Evolutionary conservation across 2,329 filamentous ascomycete species (phyloP).

Genomic region (Chaetomium olivaceum): DNA sequence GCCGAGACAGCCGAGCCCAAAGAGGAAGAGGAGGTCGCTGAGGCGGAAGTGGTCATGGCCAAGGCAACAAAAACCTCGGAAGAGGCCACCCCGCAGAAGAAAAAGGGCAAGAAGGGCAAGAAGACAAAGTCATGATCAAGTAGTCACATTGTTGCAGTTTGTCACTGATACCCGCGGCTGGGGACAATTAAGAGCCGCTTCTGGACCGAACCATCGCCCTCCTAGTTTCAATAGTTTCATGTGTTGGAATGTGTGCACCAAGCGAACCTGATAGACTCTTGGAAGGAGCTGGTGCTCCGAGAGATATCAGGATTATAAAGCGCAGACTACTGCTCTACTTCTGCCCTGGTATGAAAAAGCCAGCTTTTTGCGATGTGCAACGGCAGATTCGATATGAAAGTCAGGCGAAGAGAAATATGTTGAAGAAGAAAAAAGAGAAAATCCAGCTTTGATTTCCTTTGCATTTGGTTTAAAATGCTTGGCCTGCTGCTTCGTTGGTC

Average conservation of each 20-base stretch:
- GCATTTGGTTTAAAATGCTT: neutral
- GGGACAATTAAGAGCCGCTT: slow-evolving; percentile 1
- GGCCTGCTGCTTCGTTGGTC: slow-evolving; percentile 1
- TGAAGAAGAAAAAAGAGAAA: slow-evolving; percentile 41
- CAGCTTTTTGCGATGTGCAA: slow-evolving; percentile 34
- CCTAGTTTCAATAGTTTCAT: neutral
- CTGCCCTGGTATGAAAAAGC: slow-evolving; percentile 49
- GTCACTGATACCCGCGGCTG: slow-evolving; percentile 23
- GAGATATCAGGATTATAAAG: slow-evolving; percentile 62
- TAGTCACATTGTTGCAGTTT: slow-evolving; percentile 8
- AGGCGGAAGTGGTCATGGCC: slow-evolving; percentile 33
- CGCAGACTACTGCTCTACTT: slow-evolving; percentile 56
- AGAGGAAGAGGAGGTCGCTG: slow-evolving; percentile 34
- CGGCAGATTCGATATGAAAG: slow-evolving; percentile 40
- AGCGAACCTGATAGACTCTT: slow-evolving; percentile 61
- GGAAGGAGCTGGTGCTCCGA: slow-evolving; percentile 38
- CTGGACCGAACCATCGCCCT: neutral
- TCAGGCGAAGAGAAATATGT: slow-evolving; percentile 52
- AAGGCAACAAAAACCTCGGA: slow-evolving; percentile 42
- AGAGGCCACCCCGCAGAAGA: slow-evolving; percentile 34
- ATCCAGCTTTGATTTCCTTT: neutral
- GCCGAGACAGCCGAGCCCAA: slow-evolving; percentile 23
- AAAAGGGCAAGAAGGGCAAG: slow-evolving; percentile 39
- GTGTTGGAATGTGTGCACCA: slow-evolving; percentile 54
- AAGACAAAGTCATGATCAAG: slow-evolving; percentile 37